phyloP scores from a whole-genome alignment of 331 rosid genomes.

The Quercus lobata region DNA sequence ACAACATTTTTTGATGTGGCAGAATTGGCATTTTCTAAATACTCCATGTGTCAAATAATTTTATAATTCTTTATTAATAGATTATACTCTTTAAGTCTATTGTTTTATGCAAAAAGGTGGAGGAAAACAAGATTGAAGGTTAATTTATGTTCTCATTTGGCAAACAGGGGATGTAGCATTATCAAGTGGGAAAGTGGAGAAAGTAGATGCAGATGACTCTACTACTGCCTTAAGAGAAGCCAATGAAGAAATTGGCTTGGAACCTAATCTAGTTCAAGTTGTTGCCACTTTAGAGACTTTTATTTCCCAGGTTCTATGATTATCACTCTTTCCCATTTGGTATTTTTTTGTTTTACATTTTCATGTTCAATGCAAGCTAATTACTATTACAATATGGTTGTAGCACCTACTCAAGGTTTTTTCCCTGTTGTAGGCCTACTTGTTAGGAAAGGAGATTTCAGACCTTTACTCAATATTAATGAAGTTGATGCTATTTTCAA shows the following conservation, averaged over 20 bases:
- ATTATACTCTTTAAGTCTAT: too few relatives aligned
- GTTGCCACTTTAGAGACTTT: slow-evolving; percentile 24
- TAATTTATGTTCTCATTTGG: neutral
- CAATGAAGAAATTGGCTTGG: slow-evolving; percentile 36
- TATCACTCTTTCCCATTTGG: neutral
- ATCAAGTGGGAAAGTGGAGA: slow-evolving; percentile 36
- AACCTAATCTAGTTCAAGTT: slow-evolving; percentile 23
- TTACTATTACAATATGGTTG: neutral
- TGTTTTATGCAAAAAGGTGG: too few relatives aligned
- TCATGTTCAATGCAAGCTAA: neutral
- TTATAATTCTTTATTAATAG: too few relatives aligned
- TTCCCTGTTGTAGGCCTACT: slow-evolving; percentile 27
- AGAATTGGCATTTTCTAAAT: too few relatives aligned
- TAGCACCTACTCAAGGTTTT: slow-evolving; percentile 23
- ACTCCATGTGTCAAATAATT: too few relatives aligned
- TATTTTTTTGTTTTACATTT: neutral
- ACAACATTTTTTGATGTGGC: too few relatives aligned
- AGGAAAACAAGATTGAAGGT: too few relatives aligned
- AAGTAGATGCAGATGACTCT: slow-evolving; percentile 30
- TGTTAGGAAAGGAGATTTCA: slow-evolving; percentile 15
- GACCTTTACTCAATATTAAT: slow-evolving; percentile 23
- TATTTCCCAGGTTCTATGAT: slow-evolving; percentile 18
- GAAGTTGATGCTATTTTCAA: slow-evolving; percentile 33
- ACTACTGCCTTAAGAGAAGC: slow-evolving; percentile 34
- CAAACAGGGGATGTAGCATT: slow-evolving; percentile 36